phyloP scores from a whole-genome alignment of 164 flowering plant genomes.

The Nelumbo lutea region DNA sequence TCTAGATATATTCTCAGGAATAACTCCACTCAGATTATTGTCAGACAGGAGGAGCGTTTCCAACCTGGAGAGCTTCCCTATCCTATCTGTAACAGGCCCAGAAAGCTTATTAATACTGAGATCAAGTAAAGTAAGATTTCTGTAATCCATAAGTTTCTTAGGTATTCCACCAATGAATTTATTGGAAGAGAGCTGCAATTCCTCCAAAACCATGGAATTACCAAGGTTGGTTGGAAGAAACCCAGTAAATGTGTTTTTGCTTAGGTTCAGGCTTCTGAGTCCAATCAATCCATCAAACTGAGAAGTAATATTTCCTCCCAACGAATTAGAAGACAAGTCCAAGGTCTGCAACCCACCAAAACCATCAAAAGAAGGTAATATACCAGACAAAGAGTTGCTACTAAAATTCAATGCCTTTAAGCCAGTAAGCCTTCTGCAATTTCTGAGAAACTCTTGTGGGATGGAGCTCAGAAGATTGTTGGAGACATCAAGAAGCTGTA shows the following conservation, averaged over 20 bases:
- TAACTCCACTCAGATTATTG: constrained; percentile 38
- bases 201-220: constrained; percentile 30
- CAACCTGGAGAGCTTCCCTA: constrained; percentile 44
- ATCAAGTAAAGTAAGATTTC: constrained; percentile 45
- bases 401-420: constrained; percentile 49
- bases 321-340: constrained; percentile 48
- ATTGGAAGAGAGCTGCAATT: constrained; percentile 37
- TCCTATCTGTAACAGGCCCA: constrained; percentile 38
- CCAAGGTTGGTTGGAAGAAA: constrained; percentile 38
- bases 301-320: constrained; percentile 38
- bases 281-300: constrained; percentile 40
- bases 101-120: constrained; percentile 36
- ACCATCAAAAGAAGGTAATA: constrained; percentile 41
- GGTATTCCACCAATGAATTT: constrained; percentile 30
- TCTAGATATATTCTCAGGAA: constrained; percentile 35
- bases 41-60: constrained; percentile 41
- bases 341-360: constrained; percentile 40
- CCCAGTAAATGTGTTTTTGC: constrained; percentile 31
- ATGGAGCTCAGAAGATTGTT: constrained; percentile 34
- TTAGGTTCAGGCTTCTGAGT: constrained; percentile 38
- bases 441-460: constrained; percentile 37
- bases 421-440: constrained; percentile 38
- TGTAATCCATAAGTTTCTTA: constrained; percentile 22
- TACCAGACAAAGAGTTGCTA: constrained; percentile 33
- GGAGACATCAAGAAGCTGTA: constrained; percentile 52